These are phyloP conservation scores for Lantana camara DNA, from an alignment of 257 asterid species.

Conservation along the genomic window DNA sequence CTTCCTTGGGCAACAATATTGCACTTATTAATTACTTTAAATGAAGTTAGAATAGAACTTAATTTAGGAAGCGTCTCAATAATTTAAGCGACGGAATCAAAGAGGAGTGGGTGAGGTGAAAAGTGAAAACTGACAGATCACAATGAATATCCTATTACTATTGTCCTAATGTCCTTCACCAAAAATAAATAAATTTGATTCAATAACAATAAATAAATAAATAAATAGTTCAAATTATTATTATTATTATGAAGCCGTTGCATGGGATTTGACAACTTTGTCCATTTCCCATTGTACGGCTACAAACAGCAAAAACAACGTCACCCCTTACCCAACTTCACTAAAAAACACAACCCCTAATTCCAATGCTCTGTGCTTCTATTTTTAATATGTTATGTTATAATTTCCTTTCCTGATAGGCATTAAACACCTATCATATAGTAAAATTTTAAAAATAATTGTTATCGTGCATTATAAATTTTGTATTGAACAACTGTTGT, in stretches of 20 bases:
- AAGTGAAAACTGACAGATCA: no score
- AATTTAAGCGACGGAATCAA: neutral
- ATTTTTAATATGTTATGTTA: no score
- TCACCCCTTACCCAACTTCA: slow-evolving; percentile 19
- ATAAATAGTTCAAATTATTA: neutral
- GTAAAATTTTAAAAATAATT: no score
- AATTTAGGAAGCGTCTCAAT: no score
- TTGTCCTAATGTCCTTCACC: neutral
- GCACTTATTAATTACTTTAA: no score
- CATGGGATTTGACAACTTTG: slow-evolving; percentile 25
- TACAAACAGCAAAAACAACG: neutral
- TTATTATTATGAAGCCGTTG: neutral
- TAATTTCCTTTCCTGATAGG: no score
- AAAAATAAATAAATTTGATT: neutral
- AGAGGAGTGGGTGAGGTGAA: neutral
- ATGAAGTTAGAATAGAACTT: no score
- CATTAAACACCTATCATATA: no score
- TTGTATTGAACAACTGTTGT: no score
- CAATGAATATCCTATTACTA: neutral
- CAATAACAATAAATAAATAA: no score
- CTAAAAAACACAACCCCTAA: slow-evolving; percentile 20
- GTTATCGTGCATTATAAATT: no score
- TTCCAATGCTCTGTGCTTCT: slow-evolving; percentile 13
- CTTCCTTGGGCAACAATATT: slow-evolving; percentile 20
- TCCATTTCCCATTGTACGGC: slow-evolving; percentile 9